These are phyloP conservation scores for Aspergillus tamarii DNA, from an alignment of 2,329 filamentous ascomycete species.

Conservation along the genomic window DNA sequence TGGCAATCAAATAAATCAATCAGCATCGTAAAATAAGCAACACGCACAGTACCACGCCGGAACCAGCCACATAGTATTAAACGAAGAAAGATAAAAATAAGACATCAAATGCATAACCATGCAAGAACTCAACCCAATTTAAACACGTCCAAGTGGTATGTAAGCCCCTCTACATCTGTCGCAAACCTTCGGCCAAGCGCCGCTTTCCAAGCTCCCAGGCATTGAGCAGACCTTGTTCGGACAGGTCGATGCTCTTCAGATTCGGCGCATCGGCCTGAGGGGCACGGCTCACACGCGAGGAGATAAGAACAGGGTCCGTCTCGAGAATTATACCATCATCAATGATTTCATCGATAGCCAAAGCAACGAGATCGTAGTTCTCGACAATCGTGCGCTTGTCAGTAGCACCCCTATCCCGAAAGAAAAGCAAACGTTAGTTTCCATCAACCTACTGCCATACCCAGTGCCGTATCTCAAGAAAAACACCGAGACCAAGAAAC, in stretches of 20 bases:
- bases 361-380: conserved; percentile 94
- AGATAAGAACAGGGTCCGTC: conserved; percentile 92
- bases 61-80: conserved; percentile 38
- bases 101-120: conserved; percentile 26
- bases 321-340: conserved; percentile 97
- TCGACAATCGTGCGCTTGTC: conserved; percentile 98
- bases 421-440: background rate
- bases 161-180: conserved; percentile 52
- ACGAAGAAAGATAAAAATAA: conserved; percentile 25
- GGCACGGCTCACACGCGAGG: conserved; percentile 87
- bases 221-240: conserved; percentile 93
- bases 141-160: conserved; percentile 1
- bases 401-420: conserved; percentile 73
- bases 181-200: conserved; percentile 86
- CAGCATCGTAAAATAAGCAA: conserved; percentile 25
- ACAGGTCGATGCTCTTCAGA: conserved; percentile 91
- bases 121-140: conserved; percentile 9
- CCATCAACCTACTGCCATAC: background rate
- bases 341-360: conserved; percentile 93
- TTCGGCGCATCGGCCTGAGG: conserved; percentile 85
- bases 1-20: conserved; percentile 21
- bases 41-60: conserved; percentile 37
- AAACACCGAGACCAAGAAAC: background rate
- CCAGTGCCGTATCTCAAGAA: background rate
- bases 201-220: conserved; percentile 91